Evolutionary conservation across 1,284 basidiomycete species (phyloP), one percentile per base, ranked within the genome.

Genomic region (Sporisorium reilianum): DNA sequence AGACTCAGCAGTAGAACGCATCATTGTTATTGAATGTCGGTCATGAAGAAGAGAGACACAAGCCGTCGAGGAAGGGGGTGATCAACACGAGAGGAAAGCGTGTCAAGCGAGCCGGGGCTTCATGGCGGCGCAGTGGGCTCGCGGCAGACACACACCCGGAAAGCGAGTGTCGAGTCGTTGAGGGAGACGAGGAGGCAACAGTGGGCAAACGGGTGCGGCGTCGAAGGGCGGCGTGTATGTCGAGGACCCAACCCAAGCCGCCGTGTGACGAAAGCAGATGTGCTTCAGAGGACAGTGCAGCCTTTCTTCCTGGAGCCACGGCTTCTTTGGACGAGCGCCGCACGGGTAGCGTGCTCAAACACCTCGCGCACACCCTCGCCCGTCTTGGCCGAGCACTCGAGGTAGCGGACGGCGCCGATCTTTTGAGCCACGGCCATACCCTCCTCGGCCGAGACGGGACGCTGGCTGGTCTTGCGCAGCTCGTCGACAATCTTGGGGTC

Each of bases 301-400:
- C 73, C 77, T 85, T 87, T 83, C 86, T 87, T 83, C 85, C 85
- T 72, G 64, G 77, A 72, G 51, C 81, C 79, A 32, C 78, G 73
- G 61, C 80, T 83, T 77, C 77, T 87, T 62, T 91, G 88, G 38
- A 80, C 75, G 51, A 94, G 88, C 46, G 93, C 93, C 55, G 91
- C 90, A 76, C 92, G 89, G 57, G 93, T 94, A 44, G 93, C 93
- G 75, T 91, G 91, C 86, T 95, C 92, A 89, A 96, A 95, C 42
- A 95, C 93, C 85, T 95, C 94, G 76, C 92, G 89, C 54, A 96
- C 94, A 75, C 94, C 94, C 85, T 93, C 90, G 65, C 94, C 93
- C 16, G 90, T 90, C 88, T 92, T 93, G 85, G 93, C 93, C 63
- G 91, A 93, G 86, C 94, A 95, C 86, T 96, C 94, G 63, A 94